Evolutionary conservation across 2,329 filamentous ascomycete genomes (phyloP).

Genomic region (Acrocalymma vagum): DNA sequence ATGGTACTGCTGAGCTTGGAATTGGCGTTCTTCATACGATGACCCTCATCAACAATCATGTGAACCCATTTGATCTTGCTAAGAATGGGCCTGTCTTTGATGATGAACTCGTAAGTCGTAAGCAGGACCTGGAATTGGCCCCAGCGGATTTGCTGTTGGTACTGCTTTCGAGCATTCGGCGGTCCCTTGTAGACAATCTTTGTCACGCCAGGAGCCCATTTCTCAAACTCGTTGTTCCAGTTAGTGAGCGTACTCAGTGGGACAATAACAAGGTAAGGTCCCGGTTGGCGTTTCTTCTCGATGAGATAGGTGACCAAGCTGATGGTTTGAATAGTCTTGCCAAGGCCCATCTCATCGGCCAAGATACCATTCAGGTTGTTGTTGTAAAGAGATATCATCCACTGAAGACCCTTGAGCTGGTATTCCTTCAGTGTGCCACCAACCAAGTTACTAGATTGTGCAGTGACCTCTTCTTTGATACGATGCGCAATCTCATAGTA

Average conservation of each 20-base stretch:
- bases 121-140: slow-evolving; percentile 95
- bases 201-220: slow-evolving; percentile 89
- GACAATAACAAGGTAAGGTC: slow-evolving; percentile 95
- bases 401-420: slow-evolving; percentile 97
- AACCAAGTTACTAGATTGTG: slow-evolving; percentile 85
- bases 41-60: slow-evolving; percentile 99
- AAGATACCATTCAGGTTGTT: slow-evolving; percentile 99
- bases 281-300: slow-evolving; percentile 89
- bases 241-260: slow-evolving; percentile 97
- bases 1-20: slow-evolving; percentile 97
- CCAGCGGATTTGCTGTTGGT: slow-evolving; percentile 92
- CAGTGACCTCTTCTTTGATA: slow-evolving; percentile 88
- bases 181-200: slow-evolving; percentile 98
- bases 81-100: slow-evolving; percentile 94
- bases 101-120: slow-evolving; percentile 99
- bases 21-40: slow-evolving; percentile 98
- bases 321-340: slow-evolving; percentile 99
- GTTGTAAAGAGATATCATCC: slow-evolving; percentile 99
- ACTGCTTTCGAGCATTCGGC: slow-evolving; percentile 84
- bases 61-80: slow-evolving; percentile 99
- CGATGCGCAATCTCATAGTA: slow-evolving; percentile 99
- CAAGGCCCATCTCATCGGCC: slow-evolving; percentile 99
- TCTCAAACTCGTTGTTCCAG: slow-evolving; percentile 98
- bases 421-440: slow-evolving; percentile 96
- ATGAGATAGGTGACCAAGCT: slow-evolving; percentile 97